A percentile compares a stretch with the other conserved stretches of the same genome.
phyloP scores from a whole-genome alignment of 768 basidiomycete species.

The Kwoniella sp. region DNA sequence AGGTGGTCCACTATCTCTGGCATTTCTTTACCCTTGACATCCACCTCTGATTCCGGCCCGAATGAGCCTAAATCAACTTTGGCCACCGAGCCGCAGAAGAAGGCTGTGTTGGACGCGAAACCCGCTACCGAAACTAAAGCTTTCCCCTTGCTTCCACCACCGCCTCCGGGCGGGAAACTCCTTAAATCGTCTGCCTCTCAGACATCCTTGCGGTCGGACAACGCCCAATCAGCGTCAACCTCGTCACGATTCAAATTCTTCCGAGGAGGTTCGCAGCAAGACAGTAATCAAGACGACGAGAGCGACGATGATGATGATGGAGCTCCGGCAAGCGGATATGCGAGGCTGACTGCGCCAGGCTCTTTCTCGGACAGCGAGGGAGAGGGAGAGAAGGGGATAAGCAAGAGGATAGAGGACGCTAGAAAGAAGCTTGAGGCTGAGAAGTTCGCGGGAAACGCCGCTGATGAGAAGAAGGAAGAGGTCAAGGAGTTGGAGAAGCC shows the following conservation, averaged over 20 bases:
- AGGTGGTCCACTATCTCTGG: slow-evolving; percentile 42
- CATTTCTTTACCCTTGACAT: slow-evolving; percentile 19
- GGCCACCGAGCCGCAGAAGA: neutral
- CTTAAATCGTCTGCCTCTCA: slow-evolving; percentile 15
- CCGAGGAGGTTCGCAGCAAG: neutral
- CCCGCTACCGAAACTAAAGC: slow-evolving; percentile 11
- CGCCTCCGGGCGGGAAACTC: slow-evolving; percentile 23
- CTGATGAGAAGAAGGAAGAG: slow-evolving; percentile 4
- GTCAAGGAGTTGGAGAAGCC: no score
- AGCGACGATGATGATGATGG: slow-evolving; percentile 37
- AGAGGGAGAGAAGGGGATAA: slow-evolving; percentile 13
- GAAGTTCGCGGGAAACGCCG: neutral
- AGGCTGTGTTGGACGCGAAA: neutral
- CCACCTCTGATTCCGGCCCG: neutral
- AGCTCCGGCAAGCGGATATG: slow-evolving; percentile 33
- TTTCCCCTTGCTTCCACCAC: slow-evolving; percentile 29
- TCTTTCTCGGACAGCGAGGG: slow-evolving; percentile 33
- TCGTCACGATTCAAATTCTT: slow-evolving; percentile 33
- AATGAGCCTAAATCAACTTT: neutral
- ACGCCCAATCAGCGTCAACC: slow-evolving; percentile 7
- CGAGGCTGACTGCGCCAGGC: slow-evolving; percentile 34
- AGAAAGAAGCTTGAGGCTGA: slow-evolving; percentile 1
- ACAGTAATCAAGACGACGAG: slow-evolving; percentile 9
- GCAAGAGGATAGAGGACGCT: slow-evolving; percentile 13
- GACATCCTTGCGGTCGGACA: neutral